Percentiles rank a stretch among this genome's conserved stretches.
These are phyloP conservation scores for Tricholoma sp. DNA, from an alignment of 768 basidiomycete genomes.

Conservation along the genomic window DNA sequence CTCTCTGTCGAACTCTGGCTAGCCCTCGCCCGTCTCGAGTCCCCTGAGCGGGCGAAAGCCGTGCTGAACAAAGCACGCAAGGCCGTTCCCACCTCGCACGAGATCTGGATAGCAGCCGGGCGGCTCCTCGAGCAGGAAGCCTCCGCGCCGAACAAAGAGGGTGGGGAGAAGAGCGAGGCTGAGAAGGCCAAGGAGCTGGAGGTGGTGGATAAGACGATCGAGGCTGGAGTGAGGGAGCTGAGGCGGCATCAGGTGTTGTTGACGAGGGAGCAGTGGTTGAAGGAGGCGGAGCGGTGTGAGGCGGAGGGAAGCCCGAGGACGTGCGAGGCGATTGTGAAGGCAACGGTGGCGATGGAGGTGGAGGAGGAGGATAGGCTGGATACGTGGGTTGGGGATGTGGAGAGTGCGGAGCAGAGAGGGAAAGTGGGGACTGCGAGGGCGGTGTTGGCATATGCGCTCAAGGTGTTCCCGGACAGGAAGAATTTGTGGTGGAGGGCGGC, in stretches of 20 bases:
- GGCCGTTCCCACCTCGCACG: slow-evolving; percentile 91
- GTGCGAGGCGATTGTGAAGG: slow-evolving; percentile 92
- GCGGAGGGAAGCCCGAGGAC: slow-evolving; percentile 79
- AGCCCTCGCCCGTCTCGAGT: slow-evolving; percentile 94
- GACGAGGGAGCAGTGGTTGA: slow-evolving; percentile 91
- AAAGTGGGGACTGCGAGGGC: slow-evolving; percentile 82
- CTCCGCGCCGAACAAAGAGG: slow-evolving; percentile 20
- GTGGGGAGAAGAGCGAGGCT: slow-evolving; percentile 42
- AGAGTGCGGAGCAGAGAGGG: slow-evolving; percentile 69
- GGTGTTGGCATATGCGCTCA: slow-evolving; percentile 85
- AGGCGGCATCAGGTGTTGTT: slow-evolving; percentile 81
- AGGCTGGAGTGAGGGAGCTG: slow-evolving; percentile 73
- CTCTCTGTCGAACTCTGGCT: slow-evolving; percentile 97
- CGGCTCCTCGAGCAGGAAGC: slow-evolving; percentile 87
- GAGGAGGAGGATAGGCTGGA: slow-evolving; percentile 92
- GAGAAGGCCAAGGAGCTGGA: slow-evolving; percentile 62
- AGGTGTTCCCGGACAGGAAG: slow-evolving; percentile 83
- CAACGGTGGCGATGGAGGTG: slow-evolving; percentile 87
- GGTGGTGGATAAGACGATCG: slow-evolving; percentile 84
- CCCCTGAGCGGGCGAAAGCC: slow-evolving; percentile 83
- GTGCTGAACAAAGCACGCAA: slow-evolving; percentile 96
- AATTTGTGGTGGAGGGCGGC: slow-evolving; percentile 90
- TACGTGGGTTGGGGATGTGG: slow-evolving; percentile 90
- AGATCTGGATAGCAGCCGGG: slow-evolving; percentile 98
- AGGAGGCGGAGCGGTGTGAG: slow-evolving; percentile 92